A percentile compares a stretch with the other conserved stretches of the same genome.
Conservation (phyloP, 768 basidiomycete genomes). For the Lentinula sp. region DNA sequence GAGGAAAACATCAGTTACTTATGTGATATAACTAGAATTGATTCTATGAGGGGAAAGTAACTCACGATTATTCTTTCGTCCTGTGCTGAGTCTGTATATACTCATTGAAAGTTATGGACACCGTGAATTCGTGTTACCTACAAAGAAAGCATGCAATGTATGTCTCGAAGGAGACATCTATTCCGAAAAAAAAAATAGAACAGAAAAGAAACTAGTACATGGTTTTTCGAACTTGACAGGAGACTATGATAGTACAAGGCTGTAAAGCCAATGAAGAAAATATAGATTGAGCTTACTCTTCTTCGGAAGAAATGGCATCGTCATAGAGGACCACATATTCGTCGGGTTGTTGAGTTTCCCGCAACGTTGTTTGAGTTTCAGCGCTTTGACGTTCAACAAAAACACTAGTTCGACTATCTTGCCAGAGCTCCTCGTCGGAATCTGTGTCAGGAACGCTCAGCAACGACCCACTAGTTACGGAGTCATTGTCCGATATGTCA, state of each 20-base stretch:
- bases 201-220: no score
- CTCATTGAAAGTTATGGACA: no score
- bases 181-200: no score
- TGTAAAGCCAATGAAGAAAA: background rate
- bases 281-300: slow-evolving; percentile 24
- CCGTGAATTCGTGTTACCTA: no score
- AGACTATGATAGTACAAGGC: background rate
- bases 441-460: slow-evolving; percentile 52
- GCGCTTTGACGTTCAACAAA: slow-evolving; percentile 9
- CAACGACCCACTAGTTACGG: slow-evolving; percentile 49
- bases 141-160: no score
- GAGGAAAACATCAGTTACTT: no score
- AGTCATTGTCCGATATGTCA: slow-evolving; percentile 30
- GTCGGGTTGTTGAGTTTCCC: slow-evolving; percentile 23
- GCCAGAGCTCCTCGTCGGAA: slow-evolving; percentile 49
- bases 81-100: no score
- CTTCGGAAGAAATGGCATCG: slow-evolving; percentile 46
- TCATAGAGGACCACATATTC: slow-evolving; percentile 76
- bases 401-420: slow-evolving; percentile 44
- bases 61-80: no score
- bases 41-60: no score
- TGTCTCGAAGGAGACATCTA: no score
- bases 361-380: slow-evolving; percentile 12
- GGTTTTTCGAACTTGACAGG: no score
- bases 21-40: no score